Conservation (phyloP, 2,329 filamentous ascomycete genomes). For the Fusarium sp. region DNA sequence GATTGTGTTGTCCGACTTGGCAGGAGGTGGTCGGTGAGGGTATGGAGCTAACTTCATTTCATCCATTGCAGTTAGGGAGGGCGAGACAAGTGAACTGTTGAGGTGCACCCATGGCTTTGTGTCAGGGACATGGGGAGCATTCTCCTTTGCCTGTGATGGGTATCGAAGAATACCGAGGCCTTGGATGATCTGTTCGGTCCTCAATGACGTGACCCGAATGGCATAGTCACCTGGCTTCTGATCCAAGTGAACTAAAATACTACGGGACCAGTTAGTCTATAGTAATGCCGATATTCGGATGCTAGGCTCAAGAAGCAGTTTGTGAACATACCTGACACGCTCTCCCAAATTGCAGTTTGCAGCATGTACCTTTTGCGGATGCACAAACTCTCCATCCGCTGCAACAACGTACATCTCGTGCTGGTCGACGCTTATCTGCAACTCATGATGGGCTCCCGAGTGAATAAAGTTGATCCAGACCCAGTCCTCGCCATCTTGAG, state of each 20-base stretch:
- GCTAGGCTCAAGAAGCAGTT: neutral
- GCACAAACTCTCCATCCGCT: neutral
- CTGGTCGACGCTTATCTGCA: neutral
- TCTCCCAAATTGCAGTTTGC: neutral
- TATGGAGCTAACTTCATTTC: neutral
- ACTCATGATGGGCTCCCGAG: neutral
- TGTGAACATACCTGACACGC: neutral
- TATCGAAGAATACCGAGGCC: neutral
- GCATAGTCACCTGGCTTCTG: neutral
- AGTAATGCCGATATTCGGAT: neutral
- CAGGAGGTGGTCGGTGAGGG: neutral
- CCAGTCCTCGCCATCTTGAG: neutral
- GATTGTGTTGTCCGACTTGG: neutral
- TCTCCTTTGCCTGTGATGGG: neutral
- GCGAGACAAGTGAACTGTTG: neutral
- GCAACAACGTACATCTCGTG: neutral
- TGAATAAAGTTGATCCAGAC: slow-evolving; percentile 3
- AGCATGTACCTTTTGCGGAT: neutral
- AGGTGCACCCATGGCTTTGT: neutral
- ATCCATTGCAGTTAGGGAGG: neutral
- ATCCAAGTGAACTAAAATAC: neutral
- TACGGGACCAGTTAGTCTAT: neutral
- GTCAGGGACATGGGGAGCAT: neutral
- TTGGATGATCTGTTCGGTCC: neutral
- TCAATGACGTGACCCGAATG: neutral